phyloP scores from a whole-genome alignment of 164 flowering plant species.

The Berberis thunbergii region DNA sequence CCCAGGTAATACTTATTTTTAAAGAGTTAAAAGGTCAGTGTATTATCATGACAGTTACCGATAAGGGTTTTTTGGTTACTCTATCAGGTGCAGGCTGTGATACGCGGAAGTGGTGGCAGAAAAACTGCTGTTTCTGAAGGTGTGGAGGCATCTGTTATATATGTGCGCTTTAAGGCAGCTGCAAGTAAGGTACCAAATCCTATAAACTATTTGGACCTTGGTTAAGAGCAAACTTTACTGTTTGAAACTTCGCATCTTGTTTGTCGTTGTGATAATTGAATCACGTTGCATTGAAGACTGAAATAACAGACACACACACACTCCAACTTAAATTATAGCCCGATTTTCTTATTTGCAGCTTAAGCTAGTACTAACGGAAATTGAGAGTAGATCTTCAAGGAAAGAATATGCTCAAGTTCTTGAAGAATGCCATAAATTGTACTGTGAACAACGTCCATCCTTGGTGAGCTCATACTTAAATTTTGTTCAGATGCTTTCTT shows the following conservation, averaged over 20 bases:
- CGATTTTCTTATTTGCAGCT: conserved; percentile 39
- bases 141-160: conserved; percentile 84
- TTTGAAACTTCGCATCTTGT: conserved; percentile 1
- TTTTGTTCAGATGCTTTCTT: conserved; percentile 7
- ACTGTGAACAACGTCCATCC: conserved; percentile 91
- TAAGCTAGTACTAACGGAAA: conserved; percentile 75
- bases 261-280: neutral
- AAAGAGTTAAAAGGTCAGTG: no score
- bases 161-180: conserved; percentile 94
- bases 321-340: neutral
- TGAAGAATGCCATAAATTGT: conserved; percentile 83
- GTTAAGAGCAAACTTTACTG: neutral
- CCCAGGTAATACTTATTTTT: conserved; percentile 46
- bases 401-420: conserved; percentile 84
- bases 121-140: conserved; percentile 67
- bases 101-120: conserved; percentile 46
- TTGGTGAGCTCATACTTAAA: conserved; percentile 44
- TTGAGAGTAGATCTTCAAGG: conserved; percentile 84
- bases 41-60: no score
- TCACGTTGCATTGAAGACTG: neutral
- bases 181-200: conserved; percentile 66
- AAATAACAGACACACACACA: no score
- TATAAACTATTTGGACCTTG: neutral
- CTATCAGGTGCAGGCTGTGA: conserved; percentile 59
- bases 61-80: conserved; percentile 2